Base-by-base conservation (phyloP, 768 basidiomycete genomes). In the Termitomyces sp. region DNA sequence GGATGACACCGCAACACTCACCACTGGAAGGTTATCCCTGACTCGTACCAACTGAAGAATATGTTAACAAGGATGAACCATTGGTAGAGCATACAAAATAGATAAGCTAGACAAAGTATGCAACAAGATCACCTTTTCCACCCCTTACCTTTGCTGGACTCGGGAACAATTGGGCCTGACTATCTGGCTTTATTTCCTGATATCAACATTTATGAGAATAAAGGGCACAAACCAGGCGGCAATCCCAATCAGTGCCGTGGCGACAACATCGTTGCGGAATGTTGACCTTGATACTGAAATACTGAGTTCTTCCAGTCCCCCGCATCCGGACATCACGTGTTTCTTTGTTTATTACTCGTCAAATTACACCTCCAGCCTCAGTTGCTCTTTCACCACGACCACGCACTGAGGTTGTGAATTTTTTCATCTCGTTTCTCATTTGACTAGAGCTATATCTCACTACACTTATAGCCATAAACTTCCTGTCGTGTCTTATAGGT, bases 41-140 rank as follows among this genome's bases (percentile, higher is more conserved):
- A 59, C 54, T 46, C 55, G 58, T 3, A 49, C 50, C 23, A 59
- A 43, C 50, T 59, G 19, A 19, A 10, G 40, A 35, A 23, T 8
- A 1, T n/a, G 4, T 3, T 0, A 17, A 7, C 19, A 6, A 3
- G 35, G 3, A 17, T 30, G 26, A 41, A 17, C 15, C 1, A 31
- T 31, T 4, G 40, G 15, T 3, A 44, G 3, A 17, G 45, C 58
- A n/a, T 52, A 59, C 54, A 40, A 55, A 59, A 40, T 55, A 55
- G 37, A 59, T 54, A 40, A 59, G 47, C 15, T 55, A 55, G 54
- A 59, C 23, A 48, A 44, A 11, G 55, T 21, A 41, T 55, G 30
- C 43, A 59, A 33, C 7, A 54, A 17, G 53, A 59, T 54, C 21
- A 55, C 49, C 21, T 52, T 59, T 31, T 55, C 44, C 17, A 41